phyloP scores from a whole-genome alignment of 1,284 basidiomycete genomes.

The Inonotus hispidus region DNA sequence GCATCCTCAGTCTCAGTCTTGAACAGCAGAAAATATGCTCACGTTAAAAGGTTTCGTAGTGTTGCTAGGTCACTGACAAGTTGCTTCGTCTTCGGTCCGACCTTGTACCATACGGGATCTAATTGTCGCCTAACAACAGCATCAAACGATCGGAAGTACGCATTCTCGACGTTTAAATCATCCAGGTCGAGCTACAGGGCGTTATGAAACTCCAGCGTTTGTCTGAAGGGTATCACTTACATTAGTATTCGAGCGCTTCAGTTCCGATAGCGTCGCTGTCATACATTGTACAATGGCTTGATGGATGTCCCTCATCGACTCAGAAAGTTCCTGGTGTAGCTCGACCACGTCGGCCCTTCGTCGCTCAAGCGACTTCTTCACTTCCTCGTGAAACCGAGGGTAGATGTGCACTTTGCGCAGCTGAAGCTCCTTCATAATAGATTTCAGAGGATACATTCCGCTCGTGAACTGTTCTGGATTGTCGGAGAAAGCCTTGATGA shows the following conservation, averaged over 20 bases:
- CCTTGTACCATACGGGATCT: constrained; percentile 95
- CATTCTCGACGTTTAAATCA: constrained; percentile 89
- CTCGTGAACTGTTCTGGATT: constrained; percentile 93
- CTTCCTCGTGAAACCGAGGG: constrained; percentile 87
- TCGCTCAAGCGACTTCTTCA: constrained; percentile 76
- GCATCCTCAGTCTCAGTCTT: neutral
- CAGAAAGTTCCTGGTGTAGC: constrained; percentile 82
- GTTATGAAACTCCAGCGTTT: neutral
- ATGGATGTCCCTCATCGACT: constrained; percentile 88
- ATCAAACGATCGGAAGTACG: constrained; percentile 94
- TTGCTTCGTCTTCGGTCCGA: constrained; percentile 87
- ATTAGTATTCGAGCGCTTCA: constrained; percentile 83
- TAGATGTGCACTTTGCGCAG: constrained; percentile 87
- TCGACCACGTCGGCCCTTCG: constrained; percentile 91
- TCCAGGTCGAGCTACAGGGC: constrained; percentile 81
- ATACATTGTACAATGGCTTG: constrained; percentile 93
- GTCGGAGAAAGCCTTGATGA: constrained; percentile 96
- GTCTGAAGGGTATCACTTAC: constrained; percentile 38
- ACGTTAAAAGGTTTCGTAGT: constrained; percentile 81
- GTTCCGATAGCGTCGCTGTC: constrained; percentile 83
- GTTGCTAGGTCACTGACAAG: constrained; percentile 87
- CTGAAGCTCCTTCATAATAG: constrained; percentile 90
- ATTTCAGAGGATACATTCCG: constrained; percentile 87
- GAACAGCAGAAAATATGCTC: constrained; percentile 27
- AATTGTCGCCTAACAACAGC: constrained; percentile 84